Evolutionary conservation across 2,329 filamentous ascomycete species (phyloP).

Genomic region (Cytospora leucostoma): DNA sequence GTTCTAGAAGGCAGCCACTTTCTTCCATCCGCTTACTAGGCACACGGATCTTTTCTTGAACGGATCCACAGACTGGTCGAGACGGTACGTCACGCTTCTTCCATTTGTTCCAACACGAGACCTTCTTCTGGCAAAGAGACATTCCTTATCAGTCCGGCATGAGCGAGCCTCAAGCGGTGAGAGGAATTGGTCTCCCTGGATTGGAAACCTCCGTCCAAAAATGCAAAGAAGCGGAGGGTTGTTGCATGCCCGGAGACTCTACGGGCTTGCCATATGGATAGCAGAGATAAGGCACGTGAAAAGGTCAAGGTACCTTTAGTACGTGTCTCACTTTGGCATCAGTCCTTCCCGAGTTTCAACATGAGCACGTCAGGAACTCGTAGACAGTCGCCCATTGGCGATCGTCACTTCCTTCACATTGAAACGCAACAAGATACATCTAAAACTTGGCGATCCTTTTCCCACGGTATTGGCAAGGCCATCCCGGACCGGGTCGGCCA

Average conservation of each 20-base stretch:
- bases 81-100: slow-evolving; percentile 20
- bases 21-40: neutral
- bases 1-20: neutral
- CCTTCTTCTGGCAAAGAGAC: neutral
- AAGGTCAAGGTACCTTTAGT: slow-evolving; percentile 18
- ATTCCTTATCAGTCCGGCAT: slow-evolving; percentile 11
- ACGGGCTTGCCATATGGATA: slow-evolving; percentile 9
- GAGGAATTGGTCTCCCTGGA: neutral
- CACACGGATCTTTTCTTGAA: slow-evolving; percentile 14
- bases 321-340: neutral
- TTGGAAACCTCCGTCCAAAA: neutral
- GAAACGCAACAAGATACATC: slow-evolving; percentile 15
- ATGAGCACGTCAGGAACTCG: slow-evolving; percentile 8
- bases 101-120: neutral
- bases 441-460: slow-evolving; percentile 13
- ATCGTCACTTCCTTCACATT: slow-evolving; percentile 19
- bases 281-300: neutral
- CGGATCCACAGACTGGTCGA: slow-evolving; percentile 14
- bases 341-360: slow-evolving; percentile 8
- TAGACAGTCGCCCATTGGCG: neutral
- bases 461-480: slow-evolving; percentile 7
- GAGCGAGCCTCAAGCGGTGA: slow-evolving; percentile 19
- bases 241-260: slow-evolving; percentile 3
- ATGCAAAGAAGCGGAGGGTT: neutral
- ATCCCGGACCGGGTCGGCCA: slow-evolving; percentile 18